Evolutionary conservation across 2,329 filamentous ascomycete genomes (phyloP).

Genomic region (Colletotrichum eremochloae): DNA sequence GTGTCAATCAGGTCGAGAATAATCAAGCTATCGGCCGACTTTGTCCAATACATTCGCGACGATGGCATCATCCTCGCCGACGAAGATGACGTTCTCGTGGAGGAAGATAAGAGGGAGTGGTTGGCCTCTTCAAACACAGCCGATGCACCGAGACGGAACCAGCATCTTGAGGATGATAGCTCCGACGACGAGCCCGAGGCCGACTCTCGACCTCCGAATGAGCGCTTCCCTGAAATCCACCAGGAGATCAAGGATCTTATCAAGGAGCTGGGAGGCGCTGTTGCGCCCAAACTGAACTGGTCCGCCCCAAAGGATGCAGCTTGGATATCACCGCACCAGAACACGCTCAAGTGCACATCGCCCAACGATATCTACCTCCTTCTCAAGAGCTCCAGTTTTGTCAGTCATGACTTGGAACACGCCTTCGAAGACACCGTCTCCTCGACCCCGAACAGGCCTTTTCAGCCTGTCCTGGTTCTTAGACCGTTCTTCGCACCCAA

Average conservation of each 20-base stretch:
- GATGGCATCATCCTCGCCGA: slow-evolving; percentile 92
- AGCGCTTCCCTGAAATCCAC: slow-evolving; percentile 80
- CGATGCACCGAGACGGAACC: slow-evolving; percentile 44
- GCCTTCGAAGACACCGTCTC: slow-evolving; percentile 83
- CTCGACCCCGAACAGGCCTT: slow-evolving; percentile 51
- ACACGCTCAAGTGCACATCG: slow-evolving; percentile 90
- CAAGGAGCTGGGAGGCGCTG: slow-evolving; percentile 83
- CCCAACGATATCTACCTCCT: slow-evolving; percentile 95
- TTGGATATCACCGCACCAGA: slow-evolving; percentile 87
- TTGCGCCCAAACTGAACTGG: slow-evolving; percentile 97
- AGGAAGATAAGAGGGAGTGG: slow-evolving; percentile 69
- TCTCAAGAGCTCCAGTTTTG: slow-evolving; percentile 93
- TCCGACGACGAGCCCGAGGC: slow-evolving; percentile 65
- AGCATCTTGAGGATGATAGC: slow-evolving; percentile 55
- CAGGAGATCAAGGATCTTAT: slow-evolving; percentile 82
- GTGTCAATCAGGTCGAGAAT: slow-evolving; percentile 89
- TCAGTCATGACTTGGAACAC: slow-evolving; percentile 94
- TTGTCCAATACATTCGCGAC: slow-evolving; percentile 88
- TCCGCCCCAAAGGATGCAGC: slow-evolving; percentile 95
- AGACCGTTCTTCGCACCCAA: slow-evolving; percentile 91
- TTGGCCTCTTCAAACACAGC: slow-evolving; percentile 47
- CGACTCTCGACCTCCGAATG: slow-evolving; percentile 61
- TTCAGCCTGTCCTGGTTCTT: slow-evolving; percentile 85
- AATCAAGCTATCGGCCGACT: slow-evolving; percentile 80
- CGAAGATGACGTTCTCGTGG: slow-evolving; percentile 67